These are phyloP conservation scores for Endoconidiophora laricicola DNA, from an alignment of 2,329 filamentous ascomycete species.

Conservation along the genomic window DNA sequence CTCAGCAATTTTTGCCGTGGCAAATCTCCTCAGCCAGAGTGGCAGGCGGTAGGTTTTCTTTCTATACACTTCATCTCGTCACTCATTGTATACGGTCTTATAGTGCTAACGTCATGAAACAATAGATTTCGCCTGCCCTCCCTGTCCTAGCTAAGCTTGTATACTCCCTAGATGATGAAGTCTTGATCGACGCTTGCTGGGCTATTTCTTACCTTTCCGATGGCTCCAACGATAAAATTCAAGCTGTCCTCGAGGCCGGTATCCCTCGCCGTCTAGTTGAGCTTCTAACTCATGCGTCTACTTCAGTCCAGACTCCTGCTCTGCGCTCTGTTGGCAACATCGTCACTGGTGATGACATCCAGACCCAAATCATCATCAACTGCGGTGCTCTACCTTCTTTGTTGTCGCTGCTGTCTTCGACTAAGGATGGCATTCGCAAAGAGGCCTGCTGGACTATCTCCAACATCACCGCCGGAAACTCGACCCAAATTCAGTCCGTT, in stretches of 20 bases:
- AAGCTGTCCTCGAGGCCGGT: conserved; percentile 94
- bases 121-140: conserved; percentile 79
- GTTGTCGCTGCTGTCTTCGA: conserved; percentile 85
- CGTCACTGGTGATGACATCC: conserved; percentile 93
- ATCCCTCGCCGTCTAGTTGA: conserved; percentile 94
- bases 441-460: conserved; percentile 99
- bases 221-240: conserved; percentile 97
- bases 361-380: conserved; percentile 99
- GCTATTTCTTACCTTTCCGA: conserved; percentile 97
- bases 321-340: conserved; percentile 97
- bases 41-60: conserved; percentile 61
- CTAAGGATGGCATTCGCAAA: conserved; percentile 97
- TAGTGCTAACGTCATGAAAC: conserved; percentile 15
- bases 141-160: conserved; percentile 93
- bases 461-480: conserved; percentile 97
- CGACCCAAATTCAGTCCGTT: conserved; percentile 89
- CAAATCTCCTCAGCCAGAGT: conserved; percentile 97
- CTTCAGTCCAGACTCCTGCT: conserved; percentile 92
- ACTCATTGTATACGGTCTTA: neutral
- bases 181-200: conserved; percentile 98
- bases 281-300: conserved; percentile 94
- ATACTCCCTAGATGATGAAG: conserved; percentile 95
- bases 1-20: conserved; percentile 99
- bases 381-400: conserved; percentile 83
- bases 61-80: neutral